Base-by-base conservation (phyloP, 179 eudicot genomes). In the Carnegiea gigantea region DNA sequence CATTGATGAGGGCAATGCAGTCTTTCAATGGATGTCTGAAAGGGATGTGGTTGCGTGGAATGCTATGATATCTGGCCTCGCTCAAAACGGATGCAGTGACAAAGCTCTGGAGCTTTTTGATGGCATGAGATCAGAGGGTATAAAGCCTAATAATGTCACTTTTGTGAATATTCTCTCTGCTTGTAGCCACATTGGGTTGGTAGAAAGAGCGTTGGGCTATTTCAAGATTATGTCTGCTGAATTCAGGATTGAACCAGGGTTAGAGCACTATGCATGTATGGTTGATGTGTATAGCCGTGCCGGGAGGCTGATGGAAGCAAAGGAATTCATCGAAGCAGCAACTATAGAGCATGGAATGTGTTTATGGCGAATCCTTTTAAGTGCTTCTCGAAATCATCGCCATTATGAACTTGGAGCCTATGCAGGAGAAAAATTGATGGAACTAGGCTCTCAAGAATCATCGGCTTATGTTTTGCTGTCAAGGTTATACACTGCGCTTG, bases 11-110 rank as follows among this genome's bases (percentile, higher is more conserved):
- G 90, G 91, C 2, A 87, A 86, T 77, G 79, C 78, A 9, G 77
- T 91, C 80, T 93, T 93, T 86, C 82, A 80, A 62, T 74, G 79
- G 70, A 93, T 92, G 97, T 67, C 60, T n/a, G 77, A 73, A 40
- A 91, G 86, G 87, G 94, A 91, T 83, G 79, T 93, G 54, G 90
- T 92, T 62, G 89, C 98, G 26, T 93, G 98, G 95, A 92, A 93
- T 18, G 88, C 89, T 51, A 93, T 93, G 97, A 92, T 93, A 75
- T 93, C 97, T 1, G 98, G 98, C 57, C 91, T 90, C 75, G 85
- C 97, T 73, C 98, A 93, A 81, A 93, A 92, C 72, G 97, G 97
- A 53, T 77, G 90, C 60, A 89, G 91, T 21, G 88, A 79, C 18
- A 81, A 80, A 77, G 94, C 98, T 17, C 62, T 91, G 67, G 82